Percentiles rank a stretch among this genome's conserved stretches.
Conservation (phyloP, 768 basidiomycete species). For the Serpula lacrymans region DNA sequence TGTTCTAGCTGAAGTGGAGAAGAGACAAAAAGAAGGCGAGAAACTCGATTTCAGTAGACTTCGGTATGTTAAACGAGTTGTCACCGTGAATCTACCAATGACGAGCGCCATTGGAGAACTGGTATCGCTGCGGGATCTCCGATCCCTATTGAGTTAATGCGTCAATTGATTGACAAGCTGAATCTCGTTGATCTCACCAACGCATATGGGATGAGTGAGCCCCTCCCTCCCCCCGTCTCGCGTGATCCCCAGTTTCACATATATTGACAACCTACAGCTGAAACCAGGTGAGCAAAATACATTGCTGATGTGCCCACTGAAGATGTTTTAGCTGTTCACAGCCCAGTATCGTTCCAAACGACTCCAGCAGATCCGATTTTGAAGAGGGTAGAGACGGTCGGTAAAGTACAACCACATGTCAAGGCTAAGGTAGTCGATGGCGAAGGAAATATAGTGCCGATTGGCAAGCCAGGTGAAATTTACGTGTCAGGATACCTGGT, state of each 20-base stretch:
- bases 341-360: constrained; percentile 84
- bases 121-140: constrained; percentile 82
- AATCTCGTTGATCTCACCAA: constrained; percentile 71
- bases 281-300: constrained; percentile 50
- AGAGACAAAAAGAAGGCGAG: constrained; percentile 43
- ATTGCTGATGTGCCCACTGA: not conserved
- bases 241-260: not conserved
- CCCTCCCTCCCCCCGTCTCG: not conserved
- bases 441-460: constrained; percentile 60
- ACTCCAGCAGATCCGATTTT: constrained; percentile 62
- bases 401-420: constrained; percentile 72
- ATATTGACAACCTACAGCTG: constrained; percentile 41
- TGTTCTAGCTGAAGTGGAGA: constrained; percentile 64
- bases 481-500: constrained; percentile 72
- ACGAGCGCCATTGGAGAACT: constrained; percentile 43
- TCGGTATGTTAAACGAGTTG: constrained; percentile 39
- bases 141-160: constrained; percentile 79
- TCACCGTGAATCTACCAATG: not conserved
- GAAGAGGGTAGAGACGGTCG: constrained; percentile 82
- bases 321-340: constrained; percentile 20
- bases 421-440: constrained; percentile 66
- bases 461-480: constrained; percentile 72
- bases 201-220: constrained; percentile 86
- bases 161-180: constrained; percentile 58
- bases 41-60: constrained; percentile 46